phyloP scores from a whole-genome alignment of 1,139 yeast species.

The Schizosaccharomyces versatilis region DNA sequence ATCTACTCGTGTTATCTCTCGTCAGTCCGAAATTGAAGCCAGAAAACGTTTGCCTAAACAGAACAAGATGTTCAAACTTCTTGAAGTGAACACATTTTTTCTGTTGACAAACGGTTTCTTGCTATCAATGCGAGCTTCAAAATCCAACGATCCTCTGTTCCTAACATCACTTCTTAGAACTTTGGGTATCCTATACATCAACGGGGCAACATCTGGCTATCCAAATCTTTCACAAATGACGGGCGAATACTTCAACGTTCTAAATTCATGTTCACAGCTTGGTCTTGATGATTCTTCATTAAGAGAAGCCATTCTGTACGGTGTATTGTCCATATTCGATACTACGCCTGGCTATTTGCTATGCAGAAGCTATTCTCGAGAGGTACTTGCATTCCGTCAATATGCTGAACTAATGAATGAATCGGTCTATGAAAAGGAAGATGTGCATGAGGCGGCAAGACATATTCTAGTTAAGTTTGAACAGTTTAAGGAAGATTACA shows the following conservation, averaged over 20 bases:
- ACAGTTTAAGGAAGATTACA: background rate
- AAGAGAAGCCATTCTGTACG: background rate
- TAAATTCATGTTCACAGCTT: background rate
- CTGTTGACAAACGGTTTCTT: background rate
- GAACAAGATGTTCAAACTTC: background rate
- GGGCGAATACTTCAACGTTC: background rate
- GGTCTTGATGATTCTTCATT: background rate
- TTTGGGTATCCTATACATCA: background rate
- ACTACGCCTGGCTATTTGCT: background rate
- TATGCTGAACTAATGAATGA: background rate
- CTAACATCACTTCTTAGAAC: background rate
- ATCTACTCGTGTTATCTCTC: background rate
- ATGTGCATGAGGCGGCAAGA: background rate
- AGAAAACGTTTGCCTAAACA: background rate
- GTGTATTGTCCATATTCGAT: background rate
- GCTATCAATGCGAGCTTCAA: background rate
- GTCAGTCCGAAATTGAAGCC: background rate
- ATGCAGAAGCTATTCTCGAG: no score
- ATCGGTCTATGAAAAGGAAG: background rate
- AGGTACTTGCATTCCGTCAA: background rate
- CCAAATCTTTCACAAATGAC: background rate
- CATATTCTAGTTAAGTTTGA: background rate
- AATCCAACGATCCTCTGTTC: background rate
- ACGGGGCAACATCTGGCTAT: background rate
- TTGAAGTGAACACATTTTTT: background rate